Evolutionary conservation across 1,284 basidiomycete genomes (phyloP).

Genomic region (Sphaerobolus stellatus): DNA sequence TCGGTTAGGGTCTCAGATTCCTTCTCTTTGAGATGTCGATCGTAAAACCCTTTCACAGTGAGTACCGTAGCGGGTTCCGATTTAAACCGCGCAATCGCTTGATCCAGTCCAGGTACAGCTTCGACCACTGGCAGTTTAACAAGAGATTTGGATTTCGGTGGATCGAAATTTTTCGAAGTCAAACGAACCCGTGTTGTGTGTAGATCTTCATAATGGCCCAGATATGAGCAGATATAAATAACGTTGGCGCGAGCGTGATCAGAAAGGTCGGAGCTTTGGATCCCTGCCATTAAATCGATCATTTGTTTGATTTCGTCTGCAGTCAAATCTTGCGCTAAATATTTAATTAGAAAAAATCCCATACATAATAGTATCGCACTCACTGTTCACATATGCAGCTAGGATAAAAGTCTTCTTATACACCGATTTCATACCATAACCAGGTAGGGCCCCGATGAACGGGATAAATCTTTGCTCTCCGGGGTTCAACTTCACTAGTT

Average conservation of each 20-base stretch:
- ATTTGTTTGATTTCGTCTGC: neutral
- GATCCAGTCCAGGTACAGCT: slow-evolving; percentile 3
- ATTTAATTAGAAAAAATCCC: neutral
- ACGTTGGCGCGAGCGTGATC: slow-evolving; percentile 2
- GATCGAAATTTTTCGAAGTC: neutral
- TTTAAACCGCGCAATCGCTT: slow-evolving; percentile 6
- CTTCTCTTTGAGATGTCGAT: too few species aligned
- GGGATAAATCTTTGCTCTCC: slow-evolving; percentile 1
- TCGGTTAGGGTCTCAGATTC: too few species aligned
- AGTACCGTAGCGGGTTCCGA: too few species aligned
- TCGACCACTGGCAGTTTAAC: neutral
- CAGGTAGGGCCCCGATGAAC: slow-evolving; percentile 3
- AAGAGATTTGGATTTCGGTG: neutral
- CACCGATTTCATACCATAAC: slow-evolving; percentile 2
- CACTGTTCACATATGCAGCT: slow-evolving; percentile 7
- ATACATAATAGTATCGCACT: too few species aligned
- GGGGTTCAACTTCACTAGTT: neutral
- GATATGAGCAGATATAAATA: slow-evolving; percentile 6
- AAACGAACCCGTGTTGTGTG: neutral
- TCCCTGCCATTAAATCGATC: neutral
- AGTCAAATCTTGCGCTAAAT: neutral
- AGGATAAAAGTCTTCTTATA: slow-evolving; percentile 11
- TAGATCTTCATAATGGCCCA: neutral
- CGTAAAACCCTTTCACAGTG: slow-evolving; percentile 3
- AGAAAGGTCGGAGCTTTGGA: neutral